These are phyloP conservation scores for Nelumbo lutea DNA, from an alignment of 164 flowering plant genomes.

Conservation along the genomic window DNA sequence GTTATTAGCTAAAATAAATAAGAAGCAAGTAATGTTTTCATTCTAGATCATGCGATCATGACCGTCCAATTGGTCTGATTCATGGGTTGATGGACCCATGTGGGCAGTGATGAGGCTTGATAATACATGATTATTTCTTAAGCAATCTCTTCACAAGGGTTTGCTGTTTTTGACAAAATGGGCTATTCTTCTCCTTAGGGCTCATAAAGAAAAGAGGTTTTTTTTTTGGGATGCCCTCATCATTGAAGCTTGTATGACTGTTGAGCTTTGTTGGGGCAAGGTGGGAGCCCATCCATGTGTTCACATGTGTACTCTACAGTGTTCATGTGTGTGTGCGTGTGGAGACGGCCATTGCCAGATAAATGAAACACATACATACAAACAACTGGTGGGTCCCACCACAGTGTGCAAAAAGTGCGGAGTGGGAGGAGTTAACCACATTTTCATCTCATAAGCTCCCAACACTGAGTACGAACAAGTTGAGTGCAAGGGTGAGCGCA, in stretches of 20 bases:
- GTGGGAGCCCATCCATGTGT: constrained; percentile 28
- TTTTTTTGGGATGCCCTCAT: constrained; percentile 3
- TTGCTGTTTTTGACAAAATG: not conserved
- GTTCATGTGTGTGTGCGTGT: not conserved
- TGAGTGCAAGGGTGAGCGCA: constrained; percentile 14
- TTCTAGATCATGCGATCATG: too few relatives aligned
- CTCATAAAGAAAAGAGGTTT: not conserved
- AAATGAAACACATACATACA: not conserved
- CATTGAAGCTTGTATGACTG: constrained; percentile 20
- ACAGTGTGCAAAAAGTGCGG: not conserved
- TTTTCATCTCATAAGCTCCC: not conserved
- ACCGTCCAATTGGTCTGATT: too few relatives aligned
- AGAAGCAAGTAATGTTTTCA: too few relatives aligned
- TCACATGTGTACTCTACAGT: constrained; percentile 19
- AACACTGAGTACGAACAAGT: not conserved
- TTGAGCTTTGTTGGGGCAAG: constrained; percentile 19
- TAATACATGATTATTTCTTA: too few relatives aligned
- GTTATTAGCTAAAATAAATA: not conserved
- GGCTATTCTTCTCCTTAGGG: not conserved
- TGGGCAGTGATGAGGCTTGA: too few relatives aligned
- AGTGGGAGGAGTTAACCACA: not conserved
- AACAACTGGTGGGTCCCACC: not conserved
- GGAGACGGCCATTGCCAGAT: not conserved
- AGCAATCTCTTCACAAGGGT: not conserved
- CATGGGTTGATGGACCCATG: too few relatives aligned